Conservation (phyloP, 352 stramenopile genomes). For the Phytophthora pistaciae region DNA sequence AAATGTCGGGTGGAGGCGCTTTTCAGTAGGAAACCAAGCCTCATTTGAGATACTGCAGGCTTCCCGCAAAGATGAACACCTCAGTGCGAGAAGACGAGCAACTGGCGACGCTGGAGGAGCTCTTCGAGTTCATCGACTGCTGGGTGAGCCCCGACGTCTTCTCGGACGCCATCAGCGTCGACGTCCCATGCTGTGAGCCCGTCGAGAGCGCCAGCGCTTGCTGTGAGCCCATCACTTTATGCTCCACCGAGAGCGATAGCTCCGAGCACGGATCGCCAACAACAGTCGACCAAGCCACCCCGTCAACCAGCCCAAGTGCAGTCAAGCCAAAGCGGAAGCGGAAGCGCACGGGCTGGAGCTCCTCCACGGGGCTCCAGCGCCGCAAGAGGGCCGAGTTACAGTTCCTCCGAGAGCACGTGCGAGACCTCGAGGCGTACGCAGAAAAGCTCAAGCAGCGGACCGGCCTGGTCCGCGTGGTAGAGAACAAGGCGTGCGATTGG, state of each 20-base stretch:
- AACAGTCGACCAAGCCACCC: neutral
- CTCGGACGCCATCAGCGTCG: neutral
- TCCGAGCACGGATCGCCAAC: neutral
- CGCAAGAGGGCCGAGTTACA: slow-evolving; percentile 35
- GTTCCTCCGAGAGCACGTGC: slow-evolving; percentile 29
- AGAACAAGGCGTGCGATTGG: slow-evolving; percentile 16
- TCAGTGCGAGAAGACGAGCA: slow-evolving; percentile 13
- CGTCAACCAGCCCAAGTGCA: neutral
- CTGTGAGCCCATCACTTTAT: slow-evolving; percentile 2
- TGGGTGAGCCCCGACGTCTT: slow-evolving; percentile 17
- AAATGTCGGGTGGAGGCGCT: no score
- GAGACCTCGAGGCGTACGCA: slow-evolving; percentile 27
- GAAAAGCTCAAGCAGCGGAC: slow-evolving; percentile 22
- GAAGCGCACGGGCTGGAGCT: slow-evolving; percentile 33
- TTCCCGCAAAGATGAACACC: slow-evolving; percentile 10
- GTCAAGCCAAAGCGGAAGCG: slow-evolving; percentile 26
- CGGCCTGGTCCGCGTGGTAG: neutral
- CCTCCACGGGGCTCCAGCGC: slow-evolving; percentile 33
- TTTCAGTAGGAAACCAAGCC: neutral
- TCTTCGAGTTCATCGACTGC: slow-evolving; percentile 41
- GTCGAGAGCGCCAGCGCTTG: neutral
- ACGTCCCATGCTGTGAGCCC: neutral
- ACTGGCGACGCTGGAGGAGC: slow-evolving; percentile 30
- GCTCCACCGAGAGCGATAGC: neutral
- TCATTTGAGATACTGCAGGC: slow-evolving; percentile 16